Base-by-base conservation (phyloP, 2,329 filamentous ascomycete species). In the Phaeophleospora eucalypticola region DNA sequence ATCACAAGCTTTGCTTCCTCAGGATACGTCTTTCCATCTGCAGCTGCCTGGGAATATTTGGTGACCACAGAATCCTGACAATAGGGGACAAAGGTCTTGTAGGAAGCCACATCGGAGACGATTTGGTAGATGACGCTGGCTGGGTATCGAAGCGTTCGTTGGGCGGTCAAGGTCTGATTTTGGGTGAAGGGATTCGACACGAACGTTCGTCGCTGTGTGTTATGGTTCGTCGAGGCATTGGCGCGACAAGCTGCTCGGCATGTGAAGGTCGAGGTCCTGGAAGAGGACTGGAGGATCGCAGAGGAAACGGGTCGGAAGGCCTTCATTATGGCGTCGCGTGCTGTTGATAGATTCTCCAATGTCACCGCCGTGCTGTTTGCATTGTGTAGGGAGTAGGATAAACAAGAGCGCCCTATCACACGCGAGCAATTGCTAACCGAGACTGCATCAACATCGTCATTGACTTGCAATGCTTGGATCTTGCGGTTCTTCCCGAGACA, bases 21-120 rank as follows among this genome's bases (percentile, higher is more conserved):
- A 0, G 93, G 93, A 75, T 80, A 87, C 36, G 68, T 70, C 35
- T 73, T 75, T 20, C 70, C 69, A 42, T 73, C 60, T 37, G 49
- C 4, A 49, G 70, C 51, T 7, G 80, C 73, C 10, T 65, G 44
- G 4, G 87, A 84, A 79, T 85, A 89, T 48, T 77, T 75, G 1
- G 89, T 95, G 34, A 97, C 89, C 51, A 76, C 78, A 32, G 87
- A 90, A 37, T 75, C 75, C 36, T 81, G 79, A 71, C 91, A 95
- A 78, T 94, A 96, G 9, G 93, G 93, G n/a, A 98, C 81, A 75
- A 97, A 98, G 56, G 75, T 67, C 32, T 78, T 74, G 79, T 98
- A 98, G 53, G 81, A 82, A 67, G 88, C 81, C 55, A 98, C 83
- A 68, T 96, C 89, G 70, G 89, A 83, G 67, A 98, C 90, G 45